Percentiles rank a stretch among this genome's conserved stretches.
Evolutionary conservation across 2,329 filamentous ascomycete genomes (phyloP).

Genomic region (Penicillium brasilianum): DNA sequence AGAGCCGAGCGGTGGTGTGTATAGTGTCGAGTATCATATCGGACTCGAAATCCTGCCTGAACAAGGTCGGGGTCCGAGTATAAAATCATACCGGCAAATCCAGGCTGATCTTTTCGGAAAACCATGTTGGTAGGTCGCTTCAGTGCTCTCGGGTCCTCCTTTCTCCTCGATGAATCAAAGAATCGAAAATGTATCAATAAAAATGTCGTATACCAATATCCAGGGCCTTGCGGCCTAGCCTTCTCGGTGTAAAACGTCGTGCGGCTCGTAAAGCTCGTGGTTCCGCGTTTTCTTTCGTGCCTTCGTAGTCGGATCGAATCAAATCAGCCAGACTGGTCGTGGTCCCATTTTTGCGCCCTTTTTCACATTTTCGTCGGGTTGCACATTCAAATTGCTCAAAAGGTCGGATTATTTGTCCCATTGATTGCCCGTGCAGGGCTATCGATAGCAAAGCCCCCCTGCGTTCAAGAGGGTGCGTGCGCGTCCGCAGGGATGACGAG

Average conservation of each 20-base stretch:
- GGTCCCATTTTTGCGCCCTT: neutral
- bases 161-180: slow-evolving; percentile 21
- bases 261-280: slow-evolving; percentile 41
- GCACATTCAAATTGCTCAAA: neutral
- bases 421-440: neutral
- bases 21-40: slow-evolving; percentile 2
- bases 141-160: slow-evolving; percentile 3
- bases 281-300: slow-evolving; percentile 35
- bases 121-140: neutral
- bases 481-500: neutral
- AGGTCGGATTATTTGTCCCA: neutral
- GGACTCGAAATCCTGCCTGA: neutral
- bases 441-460: neutral
- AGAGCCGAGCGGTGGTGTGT: slow-evolving; percentile 4
- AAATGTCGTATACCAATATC: slow-evolving; percentile 27
- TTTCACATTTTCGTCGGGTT: neutral
- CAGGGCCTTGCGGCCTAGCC: slow-evolving; percentile 14
- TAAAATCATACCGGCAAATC: neutral
- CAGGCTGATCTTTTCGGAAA: neutral
- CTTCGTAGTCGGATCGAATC: slow-evolving; percentile 32
- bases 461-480: slow-evolving; percentile 5
- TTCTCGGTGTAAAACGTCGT: slow-evolving; percentile 34
- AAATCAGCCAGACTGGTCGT: slow-evolving; percentile 13
- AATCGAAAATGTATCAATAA: slow-evolving; percentile 23
- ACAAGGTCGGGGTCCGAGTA: neutral